Conservation (phyloP, 257 asterid species). For the Fraxinus pennsylvanica region DNA sequence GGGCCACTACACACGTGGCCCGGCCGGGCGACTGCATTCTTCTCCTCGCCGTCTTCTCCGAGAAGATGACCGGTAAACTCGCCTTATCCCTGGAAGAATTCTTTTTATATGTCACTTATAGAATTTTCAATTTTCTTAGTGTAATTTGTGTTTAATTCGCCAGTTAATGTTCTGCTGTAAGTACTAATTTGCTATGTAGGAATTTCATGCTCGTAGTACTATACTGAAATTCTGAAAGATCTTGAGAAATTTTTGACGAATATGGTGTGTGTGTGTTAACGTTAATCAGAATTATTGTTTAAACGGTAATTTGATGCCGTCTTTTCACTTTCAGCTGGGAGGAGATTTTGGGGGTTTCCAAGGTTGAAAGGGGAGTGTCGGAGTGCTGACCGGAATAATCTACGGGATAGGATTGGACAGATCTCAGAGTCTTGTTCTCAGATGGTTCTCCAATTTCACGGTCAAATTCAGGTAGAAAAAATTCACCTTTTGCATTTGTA, state of each 20-base stretch:
- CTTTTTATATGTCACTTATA: too few relatives aligned
- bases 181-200: not conserved
- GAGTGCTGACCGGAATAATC: slow-evolving; percentile 31
- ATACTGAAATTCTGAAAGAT: not conserved
- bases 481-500: not conserved
- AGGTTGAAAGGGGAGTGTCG: slow-evolving; percentile 56
- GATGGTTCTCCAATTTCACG: slow-evolving; percentile 81
- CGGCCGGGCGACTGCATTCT: slow-evolving; percentile 72
- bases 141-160: slow-evolving; percentile 5
- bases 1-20: slow-evolving; percentile 84
- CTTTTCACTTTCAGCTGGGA: slow-evolving; percentile 37
- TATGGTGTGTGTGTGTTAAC: not conserved
- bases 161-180: not conserved
- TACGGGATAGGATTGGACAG: slow-evolving; percentile 61
- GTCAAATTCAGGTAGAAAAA: slow-evolving; percentile 50
- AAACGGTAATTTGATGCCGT: not conserved
- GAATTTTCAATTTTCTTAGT: not conserved
- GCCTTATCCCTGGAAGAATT: not conserved
- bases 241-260: not conserved
- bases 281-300: not conserved
- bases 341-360: slow-evolving; percentile 72
- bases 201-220: not conserved
- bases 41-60: slow-evolving; percentile 62
- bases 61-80: slow-evolving; percentile 38
- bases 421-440: slow-evolving; percentile 80